Base-by-base conservation (phyloP, 1,284 basidiomycete species). In the Sporisorium graminicola region DNA sequence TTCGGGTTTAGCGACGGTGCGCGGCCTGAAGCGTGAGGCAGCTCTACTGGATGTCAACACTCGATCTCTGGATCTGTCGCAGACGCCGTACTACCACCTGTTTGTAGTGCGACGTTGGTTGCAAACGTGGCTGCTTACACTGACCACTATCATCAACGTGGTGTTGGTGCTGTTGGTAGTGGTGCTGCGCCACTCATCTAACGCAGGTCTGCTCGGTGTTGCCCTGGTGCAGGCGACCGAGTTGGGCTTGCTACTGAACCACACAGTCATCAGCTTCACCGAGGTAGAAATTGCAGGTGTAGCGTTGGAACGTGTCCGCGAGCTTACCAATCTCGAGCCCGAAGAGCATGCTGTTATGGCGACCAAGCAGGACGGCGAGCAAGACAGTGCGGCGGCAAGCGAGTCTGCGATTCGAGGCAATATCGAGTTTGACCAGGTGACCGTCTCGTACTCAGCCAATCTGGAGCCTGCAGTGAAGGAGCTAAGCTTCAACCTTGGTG, bases 221-320 rank as follows among this genome's bases (percentile, higher is more conserved):
- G 83, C 85, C 10, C 75, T 86, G 20, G 77, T 81, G 5, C 80
- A 85, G 26, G 71, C 84, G 4, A 82, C 79, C 0, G 40, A 54
- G 6, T 24, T 85, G 1, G 70, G 74, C 13, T 33, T 54, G 5
- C 16, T 56, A 31, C 61, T 85, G 50, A 80, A 78, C 49, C 49
- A 65, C 40, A 54, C 50, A 16, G 54, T 83, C 6, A 58, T 84
- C 54, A 69, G 78, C 40, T 85, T 83, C 69, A 84, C 83, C 26
- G 75, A 81, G 18, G 76, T 82, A 16, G 86, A 86, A 60, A 86
- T 86, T 58, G 85, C 82, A 0, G 77, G 81, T 10, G 82, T 86
- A 9, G 82, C 85, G 7, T 65, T 86, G 20, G 85, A 85, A 51
- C 77, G 86, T 4, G 73, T 86, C 16, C 79, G 78, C 35, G 83